Percentiles rank a stretch among this genome's conserved stretches.
These are phyloP conservation scores for Radiomyces spectabilis DNA, from an alignment of 192 early-diverging fungal species.

Conservation along the genomic window DNA sequence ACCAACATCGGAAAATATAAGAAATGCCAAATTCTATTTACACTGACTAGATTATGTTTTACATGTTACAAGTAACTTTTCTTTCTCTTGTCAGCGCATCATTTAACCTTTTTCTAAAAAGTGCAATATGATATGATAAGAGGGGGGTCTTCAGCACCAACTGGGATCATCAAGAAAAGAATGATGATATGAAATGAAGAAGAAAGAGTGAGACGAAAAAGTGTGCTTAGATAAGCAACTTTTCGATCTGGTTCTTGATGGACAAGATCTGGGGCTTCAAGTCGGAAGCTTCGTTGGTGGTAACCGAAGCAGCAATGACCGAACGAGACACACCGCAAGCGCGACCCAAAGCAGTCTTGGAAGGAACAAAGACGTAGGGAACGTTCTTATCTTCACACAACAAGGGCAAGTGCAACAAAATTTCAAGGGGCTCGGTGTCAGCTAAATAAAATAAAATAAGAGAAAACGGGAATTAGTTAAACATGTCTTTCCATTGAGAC, in stretches of 20 bases:
- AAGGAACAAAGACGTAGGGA: constrained; percentile 98
- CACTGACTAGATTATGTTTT: no score
- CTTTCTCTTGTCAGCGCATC: no score
- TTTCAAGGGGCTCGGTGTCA: constrained; percentile 96
- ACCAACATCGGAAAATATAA: no score
- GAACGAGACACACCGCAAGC: constrained; percentile 94
- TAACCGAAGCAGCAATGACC: constrained; percentile 90
- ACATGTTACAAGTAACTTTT: no score
- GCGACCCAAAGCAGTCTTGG: constrained; percentile 93
- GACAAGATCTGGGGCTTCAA: constrained; percentile 85
- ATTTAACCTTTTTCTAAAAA: no score
- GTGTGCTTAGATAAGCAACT: constrained; percentile 68
- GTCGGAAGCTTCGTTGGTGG: constrained; percentile 96
- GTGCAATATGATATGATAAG: no score
- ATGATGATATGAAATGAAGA: neutral
- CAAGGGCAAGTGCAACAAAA: constrained; percentile 93
- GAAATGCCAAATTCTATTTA: no score
- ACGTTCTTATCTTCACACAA: constrained; percentile 99
- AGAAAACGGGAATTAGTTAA: neutral
- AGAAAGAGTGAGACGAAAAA: neutral
- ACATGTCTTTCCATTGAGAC: no score
- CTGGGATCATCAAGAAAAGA: neutral
- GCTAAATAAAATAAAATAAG: constrained; percentile 35
- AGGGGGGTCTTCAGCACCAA: neutral
- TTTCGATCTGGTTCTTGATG: constrained; percentile 93